A percentile compares a stretch with the other conserved stretches of the same genome.
Evolutionary conservation across 305 asterid species (phyloP).

Genomic region (Fraxinus albicans): DNA sequence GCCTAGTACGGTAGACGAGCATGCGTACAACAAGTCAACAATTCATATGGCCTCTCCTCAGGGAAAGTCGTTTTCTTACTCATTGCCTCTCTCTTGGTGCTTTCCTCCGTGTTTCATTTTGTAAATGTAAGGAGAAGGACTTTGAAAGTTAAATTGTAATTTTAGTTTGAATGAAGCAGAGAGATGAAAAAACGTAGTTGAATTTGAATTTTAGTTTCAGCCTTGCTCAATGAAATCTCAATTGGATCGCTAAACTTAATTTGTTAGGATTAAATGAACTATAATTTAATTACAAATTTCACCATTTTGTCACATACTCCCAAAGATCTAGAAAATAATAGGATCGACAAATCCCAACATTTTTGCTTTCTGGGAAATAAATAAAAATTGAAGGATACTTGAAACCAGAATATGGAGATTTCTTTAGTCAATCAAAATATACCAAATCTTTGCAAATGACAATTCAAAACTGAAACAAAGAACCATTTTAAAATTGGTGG

Average conservation of each 20-base stretch:
- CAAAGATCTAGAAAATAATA: not conserved
- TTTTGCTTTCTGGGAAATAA: not conserved
- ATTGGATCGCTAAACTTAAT: too few relatives aligned
- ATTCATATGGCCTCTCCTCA: slow-evolving; percentile 29
- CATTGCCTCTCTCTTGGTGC: slow-evolving; percentile 33
- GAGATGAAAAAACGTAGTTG: not conserved
- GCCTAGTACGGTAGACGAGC: slow-evolving; percentile 13
- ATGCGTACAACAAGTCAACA: slow-evolving; percentile 9
- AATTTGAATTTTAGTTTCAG: not conserved
- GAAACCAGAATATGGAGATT: not conserved
- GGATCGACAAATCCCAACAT: not conserved
- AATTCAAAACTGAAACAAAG: not conserved
- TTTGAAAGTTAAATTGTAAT: slow-evolving; percentile 60
- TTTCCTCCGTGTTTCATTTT: slow-evolving; percentile 39
- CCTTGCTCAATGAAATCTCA: not conserved
- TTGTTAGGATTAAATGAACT: too few relatives aligned
- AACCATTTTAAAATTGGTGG: too few relatives aligned
- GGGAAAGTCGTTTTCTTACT: slow-evolving; percentile 43
- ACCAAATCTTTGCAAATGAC: not conserved
- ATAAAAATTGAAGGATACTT: not conserved
- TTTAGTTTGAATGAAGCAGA: not conserved
- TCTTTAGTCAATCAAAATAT: too few relatives aligned
- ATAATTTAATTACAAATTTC: too few relatives aligned
- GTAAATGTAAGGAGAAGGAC: slow-evolving; percentile 50
- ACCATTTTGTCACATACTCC: too few relatives aligned